Conservation (phyloP, 2,329 filamentous ascomycete genomes). For the Fusarium phyllophilum region DNA sequence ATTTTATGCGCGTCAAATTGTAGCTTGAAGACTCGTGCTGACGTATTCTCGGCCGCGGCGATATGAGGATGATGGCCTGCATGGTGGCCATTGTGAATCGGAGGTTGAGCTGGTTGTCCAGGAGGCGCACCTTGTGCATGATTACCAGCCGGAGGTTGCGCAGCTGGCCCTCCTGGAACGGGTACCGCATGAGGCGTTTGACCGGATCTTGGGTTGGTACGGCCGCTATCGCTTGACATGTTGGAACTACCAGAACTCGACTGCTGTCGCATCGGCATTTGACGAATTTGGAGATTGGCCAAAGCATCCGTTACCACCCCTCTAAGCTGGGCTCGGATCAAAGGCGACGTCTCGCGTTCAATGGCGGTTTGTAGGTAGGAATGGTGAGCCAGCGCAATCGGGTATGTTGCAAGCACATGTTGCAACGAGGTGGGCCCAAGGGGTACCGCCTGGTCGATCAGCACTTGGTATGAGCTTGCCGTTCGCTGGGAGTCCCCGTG, state of each 20-base stretch:
- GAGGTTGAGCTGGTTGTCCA: slow-evolving; percentile 22
- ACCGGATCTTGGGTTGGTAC: slow-evolving; percentile 9
- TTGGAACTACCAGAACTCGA: slow-evolving; percentile 11
- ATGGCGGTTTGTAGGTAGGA: slow-evolving; percentile 62
- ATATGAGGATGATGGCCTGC: slow-evolving; percentile 56
- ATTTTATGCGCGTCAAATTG: slow-evolving; percentile 95
- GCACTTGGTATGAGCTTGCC: slow-evolving; percentile 56
- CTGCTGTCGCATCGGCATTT: slow-evolving; percentile 46
- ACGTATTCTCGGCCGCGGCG: slow-evolving; percentile 57
- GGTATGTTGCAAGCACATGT: slow-evolving; percentile 58
- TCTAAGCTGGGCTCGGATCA: slow-evolving; percentile 60
- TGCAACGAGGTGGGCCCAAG: slow-evolving; percentile 60
- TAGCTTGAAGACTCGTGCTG: slow-evolving; percentile 86
- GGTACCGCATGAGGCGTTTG: neutral
- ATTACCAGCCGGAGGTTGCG: slow-evolving; percentile 24
- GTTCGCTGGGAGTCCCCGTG: slow-evolving; percentile 45
- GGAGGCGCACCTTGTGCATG: slow-evolving; percentile 39
- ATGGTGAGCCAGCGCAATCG: slow-evolving; percentile 60
- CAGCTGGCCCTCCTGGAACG: neutral
- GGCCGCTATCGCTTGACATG: slow-evolving; percentile 4
- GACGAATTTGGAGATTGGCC: slow-evolving; percentile 57
- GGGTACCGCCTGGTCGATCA: slow-evolving; percentile 65
- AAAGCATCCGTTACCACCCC: slow-evolving; percentile 60
- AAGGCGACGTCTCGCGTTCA: slow-evolving; percentile 60
- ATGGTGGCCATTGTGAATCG: neutral